Percentiles rank a stretch among this genome's conserved stretches.
Conservation (phyloP, 805 yeast genomes). For the Saturnispora sanitii region DNA sequence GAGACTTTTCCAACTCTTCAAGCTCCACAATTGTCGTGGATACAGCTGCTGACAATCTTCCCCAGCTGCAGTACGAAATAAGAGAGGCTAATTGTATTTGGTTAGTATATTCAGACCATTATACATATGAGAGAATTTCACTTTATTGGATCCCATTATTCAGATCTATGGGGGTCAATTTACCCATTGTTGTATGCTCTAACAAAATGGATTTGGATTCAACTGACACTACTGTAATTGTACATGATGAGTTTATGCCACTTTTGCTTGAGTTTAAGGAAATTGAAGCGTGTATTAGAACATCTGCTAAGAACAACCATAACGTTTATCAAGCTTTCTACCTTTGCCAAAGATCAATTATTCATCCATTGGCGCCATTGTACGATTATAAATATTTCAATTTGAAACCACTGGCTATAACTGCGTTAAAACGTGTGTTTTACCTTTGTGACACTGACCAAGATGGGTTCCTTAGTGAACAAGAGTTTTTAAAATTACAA, state of each 20-base stretch:
- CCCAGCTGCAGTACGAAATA: conserved; percentile 56
- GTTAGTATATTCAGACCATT: conserved; percentile 91
- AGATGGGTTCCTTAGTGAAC: conserved; percentile 67
- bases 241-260: conserved; percentile 77
- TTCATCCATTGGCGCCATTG: conserved; percentile 86
- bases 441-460: conserved; percentile 83
- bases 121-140: conserved; percentile 85
- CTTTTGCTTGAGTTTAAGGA: conserved; percentile 86
- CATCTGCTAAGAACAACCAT: conserved; percentile 74
- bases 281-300: conserved; percentile 81
- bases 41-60: conserved; percentile 60
- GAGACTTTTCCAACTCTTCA: conserved; percentile 52
- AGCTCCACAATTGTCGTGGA: conserved; percentile 68
- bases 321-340: conserved; percentile 90
- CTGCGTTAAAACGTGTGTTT: conserved; percentile 74
- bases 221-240: conserved; percentile 32
- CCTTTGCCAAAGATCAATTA: conserved; percentile 85
- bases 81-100: conserved; percentile 84
- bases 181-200: conserved; percentile 87
- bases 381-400: conserved; percentile 85
- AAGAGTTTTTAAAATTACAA: conserved; percentile 65
- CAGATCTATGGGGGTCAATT: conserved; percentile 84
- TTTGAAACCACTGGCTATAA: conserved; percentile 64
- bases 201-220: conserved; percentile 37
- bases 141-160: conserved; percentile 92